Evolutionary conservation across 345 rosid genomes (phyloP).

Genomic region (Isatis tinctoria): DNA sequence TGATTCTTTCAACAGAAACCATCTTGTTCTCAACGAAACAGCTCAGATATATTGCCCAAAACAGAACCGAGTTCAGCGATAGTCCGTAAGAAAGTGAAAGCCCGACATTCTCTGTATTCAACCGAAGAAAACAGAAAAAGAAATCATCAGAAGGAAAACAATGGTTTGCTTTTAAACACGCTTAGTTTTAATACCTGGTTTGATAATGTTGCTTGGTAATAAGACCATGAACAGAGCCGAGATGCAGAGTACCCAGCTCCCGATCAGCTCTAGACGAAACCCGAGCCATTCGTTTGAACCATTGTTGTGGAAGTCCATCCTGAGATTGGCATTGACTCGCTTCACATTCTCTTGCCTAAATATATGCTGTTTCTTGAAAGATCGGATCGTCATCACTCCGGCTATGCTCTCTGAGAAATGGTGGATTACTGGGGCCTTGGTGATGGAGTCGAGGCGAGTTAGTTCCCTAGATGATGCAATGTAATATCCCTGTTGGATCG

Average conservation of each 20-base stretch:
- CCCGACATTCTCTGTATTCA: slow-evolving; percentile 69
- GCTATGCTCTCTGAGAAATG: slow-evolving; percentile 95
- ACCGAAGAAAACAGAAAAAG: background rate
- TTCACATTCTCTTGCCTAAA: slow-evolving; percentile 69
- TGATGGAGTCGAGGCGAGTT: slow-evolving; percentile 92
- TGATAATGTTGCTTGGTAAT: slow-evolving; percentile 72
- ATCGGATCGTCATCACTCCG: slow-evolving; percentile 83
- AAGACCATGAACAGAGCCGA: slow-evolving; percentile 78
- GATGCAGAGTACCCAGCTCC: slow-evolving; percentile 68
- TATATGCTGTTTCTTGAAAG: slow-evolving; percentile 54
- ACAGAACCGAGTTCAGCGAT: slow-evolving; percentile 74
- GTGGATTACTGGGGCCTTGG: slow-evolving; percentile 97
- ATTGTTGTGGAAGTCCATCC: slow-evolving; percentile 89
- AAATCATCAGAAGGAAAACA: background rate
- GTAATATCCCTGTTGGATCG: slow-evolving; percentile 62
- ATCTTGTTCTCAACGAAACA: slow-evolving; percentile 88
- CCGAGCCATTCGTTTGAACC: slow-evolving; percentile 95
- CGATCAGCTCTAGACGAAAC: slow-evolving; percentile 73
- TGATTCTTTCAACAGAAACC: slow-evolving; percentile 92
- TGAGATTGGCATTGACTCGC: slow-evolving; percentile 65
- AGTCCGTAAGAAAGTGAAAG: slow-evolving; percentile 88
- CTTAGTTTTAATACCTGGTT: slow-evolving; percentile 53
- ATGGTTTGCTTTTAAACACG: background rate
- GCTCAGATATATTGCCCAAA: slow-evolving; percentile 73
- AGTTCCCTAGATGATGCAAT: slow-evolving; percentile 85